Conservation (phyloP, 768 basidiomycete genomes). For the Termitomyces eurrhizus region DNA sequence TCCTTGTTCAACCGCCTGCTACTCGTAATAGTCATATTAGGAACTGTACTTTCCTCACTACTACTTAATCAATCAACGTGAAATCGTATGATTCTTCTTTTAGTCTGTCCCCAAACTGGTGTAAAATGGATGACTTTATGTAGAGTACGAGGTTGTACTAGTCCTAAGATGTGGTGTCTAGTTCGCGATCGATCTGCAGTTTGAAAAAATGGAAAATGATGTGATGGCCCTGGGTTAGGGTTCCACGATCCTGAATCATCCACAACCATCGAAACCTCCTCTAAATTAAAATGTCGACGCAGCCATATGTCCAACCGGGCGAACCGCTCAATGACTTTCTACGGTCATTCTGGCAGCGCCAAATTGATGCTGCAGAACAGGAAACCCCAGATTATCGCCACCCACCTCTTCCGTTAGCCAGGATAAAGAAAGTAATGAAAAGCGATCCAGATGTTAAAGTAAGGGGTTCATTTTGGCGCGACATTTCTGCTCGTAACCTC, state of each 20-base stretch:
- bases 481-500: slow-evolving; percentile 4
- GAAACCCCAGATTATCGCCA: slow-evolving; percentile 88
- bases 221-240: slow-evolving; percentile 2
- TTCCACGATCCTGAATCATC: background rate
- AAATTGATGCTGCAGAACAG: slow-evolving; percentile 81
- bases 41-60: too few relatives aligned
- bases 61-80: too few relatives aligned
- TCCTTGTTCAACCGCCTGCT: too few relatives aligned
- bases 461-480: slow-evolving; percentile 21
- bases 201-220: background rate
- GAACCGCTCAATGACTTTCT: slow-evolving; percentile 87
- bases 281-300: slow-evolving; percentile 36
- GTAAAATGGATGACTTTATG: too few relatives aligned
- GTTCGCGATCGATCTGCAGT: background rate
- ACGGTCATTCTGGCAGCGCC: slow-evolving; percentile 86
- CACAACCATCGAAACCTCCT: background rate
- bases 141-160: too few relatives aligned
- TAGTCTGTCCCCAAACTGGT: too few relatives aligned
- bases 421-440: slow-evolving; percentile 99
- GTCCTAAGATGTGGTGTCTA: too few relatives aligned
- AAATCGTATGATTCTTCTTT: too few relatives aligned
- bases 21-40: too few relatives aligned
- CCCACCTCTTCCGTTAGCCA: slow-evolving; percentile 84
- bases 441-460: slow-evolving; percentile 97
- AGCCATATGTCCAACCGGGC: slow-evolving; percentile 76